A percentile compares a stretch with the other conserved stretches of the same genome.
These are phyloP conservation scores for Colletotrichum cuscutae DNA, from an alignment of 2,329 filamentous ascomycete genomes.

Conservation along the genomic window DNA sequence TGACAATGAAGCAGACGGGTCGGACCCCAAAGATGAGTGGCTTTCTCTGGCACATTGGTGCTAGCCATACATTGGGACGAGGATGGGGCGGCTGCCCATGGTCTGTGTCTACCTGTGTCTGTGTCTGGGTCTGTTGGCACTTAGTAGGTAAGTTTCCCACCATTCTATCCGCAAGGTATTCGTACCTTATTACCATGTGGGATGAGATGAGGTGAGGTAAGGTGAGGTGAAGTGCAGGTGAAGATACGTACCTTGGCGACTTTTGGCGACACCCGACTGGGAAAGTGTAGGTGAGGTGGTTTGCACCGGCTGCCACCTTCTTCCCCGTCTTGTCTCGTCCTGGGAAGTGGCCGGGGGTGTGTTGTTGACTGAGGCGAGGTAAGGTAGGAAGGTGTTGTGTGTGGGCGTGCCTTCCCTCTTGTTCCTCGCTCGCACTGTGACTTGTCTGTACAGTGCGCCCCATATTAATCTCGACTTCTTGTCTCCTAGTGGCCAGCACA, in stretches of 20 bases:
- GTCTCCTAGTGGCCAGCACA: constrained; percentile 24
- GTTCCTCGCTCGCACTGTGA: constrained; percentile 3
- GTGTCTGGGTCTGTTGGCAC: too few relatives aligned
- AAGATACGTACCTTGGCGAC: background rate
- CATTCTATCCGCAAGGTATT: too few relatives aligned
- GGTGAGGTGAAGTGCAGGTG: background rate
- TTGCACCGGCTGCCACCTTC: background rate
- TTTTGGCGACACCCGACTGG: background rate
- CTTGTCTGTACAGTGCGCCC: constrained; percentile 1
- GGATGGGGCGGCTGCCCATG: too few relatives aligned
- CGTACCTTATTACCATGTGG: background rate
- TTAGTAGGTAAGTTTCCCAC: too few relatives aligned
- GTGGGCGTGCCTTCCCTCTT: background rate
- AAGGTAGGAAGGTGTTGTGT: background rate
- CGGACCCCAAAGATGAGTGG: background rate
- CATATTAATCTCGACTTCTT: constrained; percentile 1
- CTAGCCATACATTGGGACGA: background rate
- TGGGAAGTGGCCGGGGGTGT: background rate
- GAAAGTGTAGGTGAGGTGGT: background rate
- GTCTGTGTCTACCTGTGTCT: too few relatives aligned
- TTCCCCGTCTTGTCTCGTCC: background rate
- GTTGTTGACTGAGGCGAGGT: too few relatives aligned
- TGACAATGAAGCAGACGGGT: background rate
- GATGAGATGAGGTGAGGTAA: too few relatives aligned
- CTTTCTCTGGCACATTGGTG: background rate